Base-by-base conservation (phyloP, 2,329 filamentous ascomycete species). In the Thielaviopsis ethacetica region DNA sequence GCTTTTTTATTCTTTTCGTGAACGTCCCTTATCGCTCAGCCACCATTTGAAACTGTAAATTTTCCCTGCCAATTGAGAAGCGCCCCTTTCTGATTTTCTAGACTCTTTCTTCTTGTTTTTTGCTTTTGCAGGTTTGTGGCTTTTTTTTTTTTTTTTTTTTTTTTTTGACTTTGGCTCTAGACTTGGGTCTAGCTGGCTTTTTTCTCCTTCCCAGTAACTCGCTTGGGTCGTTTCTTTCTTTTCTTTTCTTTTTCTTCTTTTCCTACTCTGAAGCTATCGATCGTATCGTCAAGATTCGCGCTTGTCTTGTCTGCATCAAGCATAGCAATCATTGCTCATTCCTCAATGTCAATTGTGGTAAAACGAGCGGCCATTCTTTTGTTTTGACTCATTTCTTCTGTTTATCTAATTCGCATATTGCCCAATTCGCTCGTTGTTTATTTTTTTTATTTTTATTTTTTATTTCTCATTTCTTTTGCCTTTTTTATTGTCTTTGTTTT, bases 81-180 rank as follows among this genome's bases (percentile, higher is more conserved):
- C 58, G 49, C 58, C 56, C 56, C 57, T 61, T 62, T 60, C 57
- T 50, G 56, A 63, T 59, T 58, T 59, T 63, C 63, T 49, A 60
- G 63, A 54, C 57, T 57, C 55, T 19, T 26, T 61, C 57, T 24
- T 61, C 15, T 21, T 24, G 12, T 41, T 12, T 26, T 44, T 51
- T 34, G 3, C 30, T 10, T 44, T 50, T 54, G 21, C 19, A 22
- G 26, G n/a, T 53, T n/a, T 13, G 17, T 60, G 58, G 44, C 52
- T 44, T 54, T 52, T 27, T 59, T 60, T 44, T 24, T 53, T 51
- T 50, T 57, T 27, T 19, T 49, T 60, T 53, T 52, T 51, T 52
- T 27, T 4, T 12, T 34, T 34, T 34, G 30, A 12, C 55, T 58
- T 21, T 61, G 49, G 49, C 21, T 41, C 30, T 21, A n/a, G 38